Evolutionary conservation across 2,329 filamentous ascomycete genomes (phyloP).

Genomic region (Tolypocladium amazonense): DNA sequence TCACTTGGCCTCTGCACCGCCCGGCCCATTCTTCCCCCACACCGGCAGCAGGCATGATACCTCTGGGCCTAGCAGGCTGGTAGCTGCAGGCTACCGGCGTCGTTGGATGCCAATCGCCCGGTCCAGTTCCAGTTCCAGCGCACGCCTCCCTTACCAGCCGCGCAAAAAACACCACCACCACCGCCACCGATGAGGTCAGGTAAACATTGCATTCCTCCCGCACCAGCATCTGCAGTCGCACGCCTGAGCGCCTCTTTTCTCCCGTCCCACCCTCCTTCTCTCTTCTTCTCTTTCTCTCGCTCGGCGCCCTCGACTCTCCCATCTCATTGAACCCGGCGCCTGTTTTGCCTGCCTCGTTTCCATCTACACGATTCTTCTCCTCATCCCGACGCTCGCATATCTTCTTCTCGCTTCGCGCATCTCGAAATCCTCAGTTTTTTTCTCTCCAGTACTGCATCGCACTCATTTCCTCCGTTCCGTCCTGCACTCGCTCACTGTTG

Average conservation of each 20-base stretch:
- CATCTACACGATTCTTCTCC: not conserved
- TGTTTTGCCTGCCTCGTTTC: not conserved
- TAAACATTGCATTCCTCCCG: slow-evolving; percentile 19
- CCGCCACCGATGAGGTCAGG: slow-evolving; percentile 5
- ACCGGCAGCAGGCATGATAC: not conserved
- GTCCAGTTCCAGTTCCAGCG: slow-evolving; percentile 4
- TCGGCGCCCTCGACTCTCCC: not conserved
- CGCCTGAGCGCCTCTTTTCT: not conserved
- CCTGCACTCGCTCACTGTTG: not conserved
- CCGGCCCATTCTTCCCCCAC: not conserved
- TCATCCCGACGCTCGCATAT: not conserved
- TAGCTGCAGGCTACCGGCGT: not conserved
- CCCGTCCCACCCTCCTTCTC: not conserved
- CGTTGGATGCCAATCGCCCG: not conserved
- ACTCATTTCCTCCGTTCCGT: not conserved
- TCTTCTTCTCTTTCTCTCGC: slow-evolving; percentile 9
- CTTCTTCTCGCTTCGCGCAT: not conserved
- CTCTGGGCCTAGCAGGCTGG: not conserved
- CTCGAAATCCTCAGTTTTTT: not conserved
- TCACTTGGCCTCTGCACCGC: not conserved
- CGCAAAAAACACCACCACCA: slow-evolving; percentile 8
- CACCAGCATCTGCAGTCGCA: not conserved
- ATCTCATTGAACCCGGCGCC: not conserved
- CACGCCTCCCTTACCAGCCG: slow-evolving; percentile 13
- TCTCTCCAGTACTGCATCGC: not conserved